Base-by-base conservation (phyloP, 192 early-diverging fungal genomes). In the Pilaira anomala region DNA sequence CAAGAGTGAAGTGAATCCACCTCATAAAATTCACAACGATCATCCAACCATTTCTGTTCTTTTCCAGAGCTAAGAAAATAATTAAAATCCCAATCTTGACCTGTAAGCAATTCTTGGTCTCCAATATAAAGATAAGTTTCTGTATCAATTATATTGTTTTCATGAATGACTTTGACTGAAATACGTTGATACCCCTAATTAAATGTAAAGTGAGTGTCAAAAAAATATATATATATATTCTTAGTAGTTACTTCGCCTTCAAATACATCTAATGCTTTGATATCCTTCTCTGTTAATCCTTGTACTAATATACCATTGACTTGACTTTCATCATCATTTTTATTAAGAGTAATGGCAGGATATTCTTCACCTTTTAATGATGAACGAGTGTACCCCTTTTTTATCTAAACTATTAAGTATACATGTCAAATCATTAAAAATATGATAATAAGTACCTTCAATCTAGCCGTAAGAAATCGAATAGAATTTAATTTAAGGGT, bases 191-290 rank as follows among this genome's bases (percentile, higher is more conserved):
- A 58, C 19, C 33, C 33, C 56, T 58, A 40, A 36, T 5, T 36
- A 36, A 36, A 36, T 36, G 5, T 36, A 36, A 9, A 36, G 7
- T 13, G 44, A 46, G 4, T 14, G n/a, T n/a, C n/a, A 50, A 18
- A 50, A 18, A 50, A 9, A 12, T 25, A 58, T 22, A n/a, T n/a
- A n/a, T n/a, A n/a, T n/a, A n/a, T n/a, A n/a, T n/a, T n/a, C n/a
- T n/a, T n/a, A n/a, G n/a, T n/a, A n/a, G n/a, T 41, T 58, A 58
- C 56, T 13, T 58, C 39, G 13, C 56, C 56, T 42, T 58, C 56
- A 58, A 58, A 58, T 11, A 39, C 22, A 42, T 58, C 56, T 13
- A 58, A 39, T 41, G 40, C 29, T 26, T 26, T 40, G 16, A 58
- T 25, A 42, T 58, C 56, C 21, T 42, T 39, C 12, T 4, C 19